phyloP scores from a whole-genome alignment of 108 stramenopile genomes.

The Halocafeteria seosinensis region DNA sequence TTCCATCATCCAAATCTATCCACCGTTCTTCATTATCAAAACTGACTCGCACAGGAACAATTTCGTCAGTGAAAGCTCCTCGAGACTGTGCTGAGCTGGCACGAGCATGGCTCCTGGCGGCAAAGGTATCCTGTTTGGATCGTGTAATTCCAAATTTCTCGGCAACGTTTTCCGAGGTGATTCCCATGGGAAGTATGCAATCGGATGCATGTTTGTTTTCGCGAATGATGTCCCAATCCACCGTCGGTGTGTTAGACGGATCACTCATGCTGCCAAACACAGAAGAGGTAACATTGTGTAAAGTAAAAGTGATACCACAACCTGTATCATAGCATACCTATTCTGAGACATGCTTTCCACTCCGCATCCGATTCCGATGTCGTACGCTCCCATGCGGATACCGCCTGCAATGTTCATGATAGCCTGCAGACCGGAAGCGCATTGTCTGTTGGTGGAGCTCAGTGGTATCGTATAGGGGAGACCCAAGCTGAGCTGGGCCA shows the following conservation, averaged over 20 bases:
- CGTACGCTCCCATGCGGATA: conserved; percentile 51
- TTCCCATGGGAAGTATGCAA: conserved; percentile 82
- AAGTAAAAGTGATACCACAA: no score
- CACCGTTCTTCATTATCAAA: background rate
- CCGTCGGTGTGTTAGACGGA: conserved; percentile 17
- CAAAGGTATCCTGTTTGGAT: conserved; percentile 60
- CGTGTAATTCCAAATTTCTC: conserved; percentile 39
- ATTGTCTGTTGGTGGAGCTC: conserved; percentile 72
- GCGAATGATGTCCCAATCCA: conserved; percentile 11
- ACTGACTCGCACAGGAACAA: conserved; percentile 49
- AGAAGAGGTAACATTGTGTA: no score
- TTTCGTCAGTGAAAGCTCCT: conserved; percentile 66
- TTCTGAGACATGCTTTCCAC: conserved; percentile 64
- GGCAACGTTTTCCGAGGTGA: conserved; percentile 79
- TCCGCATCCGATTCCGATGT: conserved; percentile 71
- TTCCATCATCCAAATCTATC: conserved; percentile 65
- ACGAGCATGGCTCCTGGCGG: conserved; percentile 58
- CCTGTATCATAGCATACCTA: no score
- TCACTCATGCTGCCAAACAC: conserved; percentile 46
- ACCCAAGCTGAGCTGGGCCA: conserved; percentile 69
- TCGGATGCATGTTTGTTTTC: conserved; percentile 45
- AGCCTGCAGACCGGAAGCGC: conserved; percentile 78
- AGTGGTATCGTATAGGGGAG: conserved; percentile 53
- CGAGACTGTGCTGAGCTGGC: conserved; percentile 52
- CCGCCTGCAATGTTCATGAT: conserved; percentile 62